Evolutionary conservation across 2,329 filamentous ascomycete species (phyloP).

Genomic region (Fusarium xyrophilum): DNA sequence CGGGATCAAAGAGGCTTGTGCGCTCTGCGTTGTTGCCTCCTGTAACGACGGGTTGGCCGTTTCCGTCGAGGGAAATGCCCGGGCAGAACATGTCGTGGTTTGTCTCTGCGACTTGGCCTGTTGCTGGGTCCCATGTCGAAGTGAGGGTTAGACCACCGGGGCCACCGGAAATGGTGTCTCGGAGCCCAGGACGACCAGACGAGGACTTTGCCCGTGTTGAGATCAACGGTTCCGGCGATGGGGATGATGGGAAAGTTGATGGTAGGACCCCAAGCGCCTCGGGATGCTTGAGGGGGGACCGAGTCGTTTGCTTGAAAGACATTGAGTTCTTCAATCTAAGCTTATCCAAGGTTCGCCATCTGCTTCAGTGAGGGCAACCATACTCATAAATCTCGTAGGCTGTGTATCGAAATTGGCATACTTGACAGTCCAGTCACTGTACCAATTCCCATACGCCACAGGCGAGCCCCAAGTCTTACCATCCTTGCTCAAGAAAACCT

Average conservation of each 20-base stretch:
- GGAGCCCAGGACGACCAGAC: slow-evolving; percentile 23
- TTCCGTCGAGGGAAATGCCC: slow-evolving; percentile 57
- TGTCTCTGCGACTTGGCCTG: slow-evolving; percentile 45
- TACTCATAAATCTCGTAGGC: slow-evolving; percentile 1
- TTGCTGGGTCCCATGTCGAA: slow-evolving; percentile 21
- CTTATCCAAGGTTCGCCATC: slow-evolving; percentile 14
- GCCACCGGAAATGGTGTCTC: slow-evolving; percentile 13
- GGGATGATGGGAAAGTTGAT: slow-evolving; percentile 29
- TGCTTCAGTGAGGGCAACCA: slow-evolving; percentile 12
- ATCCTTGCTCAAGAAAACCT: slow-evolving; percentile 14
- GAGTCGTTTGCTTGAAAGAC: slow-evolving; percentile 18
- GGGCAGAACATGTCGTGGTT: slow-evolving; percentile 65
- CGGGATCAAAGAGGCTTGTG: slow-evolving; percentile 56
- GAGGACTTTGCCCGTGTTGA: slow-evolving; percentile 5
- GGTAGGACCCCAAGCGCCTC: slow-evolving; percentile 24
- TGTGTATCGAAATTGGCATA: slow-evolving; percentile 29
- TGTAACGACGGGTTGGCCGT: slow-evolving; percentile 59
- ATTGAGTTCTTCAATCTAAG: slow-evolving; percentile 24
- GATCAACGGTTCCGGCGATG: slow-evolving; percentile 22
- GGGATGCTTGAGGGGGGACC: not conserved
- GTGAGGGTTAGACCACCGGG: slow-evolving; percentile 13
- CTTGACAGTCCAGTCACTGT: slow-evolving; percentile 11
- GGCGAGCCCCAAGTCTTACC: slow-evolving; percentile 8
- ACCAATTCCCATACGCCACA: slow-evolving; percentile 29
- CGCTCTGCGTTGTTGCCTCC: slow-evolving; percentile 59